Evolutionary conservation across 495 filamentous ascomycete genomes (phyloP).

Genomic region (Aspergillus ellipticus): DNA sequence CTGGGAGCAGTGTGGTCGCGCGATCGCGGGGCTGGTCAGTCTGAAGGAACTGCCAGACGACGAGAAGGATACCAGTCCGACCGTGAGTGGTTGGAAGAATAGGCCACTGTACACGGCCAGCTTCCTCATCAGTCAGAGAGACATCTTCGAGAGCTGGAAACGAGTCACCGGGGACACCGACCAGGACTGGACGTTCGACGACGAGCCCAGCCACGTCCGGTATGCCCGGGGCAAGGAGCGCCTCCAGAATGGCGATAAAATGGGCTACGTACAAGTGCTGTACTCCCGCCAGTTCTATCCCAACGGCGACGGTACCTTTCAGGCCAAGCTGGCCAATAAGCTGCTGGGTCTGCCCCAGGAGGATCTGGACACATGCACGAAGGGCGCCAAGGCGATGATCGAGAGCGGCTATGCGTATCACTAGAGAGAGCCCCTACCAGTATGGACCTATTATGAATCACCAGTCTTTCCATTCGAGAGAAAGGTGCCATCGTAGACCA

Average conservation of each 20-base stretch:
- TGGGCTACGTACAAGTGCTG: slow-evolving; percentile 48
- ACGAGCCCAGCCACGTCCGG: slow-evolving; percentile 40
- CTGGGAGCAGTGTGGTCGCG: slow-evolving; percentile 43
- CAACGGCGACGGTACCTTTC: slow-evolving; percentile 34
- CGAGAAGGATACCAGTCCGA: slow-evolving; percentile 35
- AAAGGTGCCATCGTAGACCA: too few relatives aligned
- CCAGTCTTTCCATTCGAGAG: too few relatives aligned
- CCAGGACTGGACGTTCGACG: slow-evolving; percentile 52
- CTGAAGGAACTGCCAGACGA: slow-evolving; percentile 48
- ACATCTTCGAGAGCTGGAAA: slow-evolving; percentile 52
- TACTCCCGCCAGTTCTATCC: slow-evolving; percentile 51
- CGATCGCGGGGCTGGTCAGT: slow-evolving; percentile 41
- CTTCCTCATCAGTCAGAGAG: slow-evolving; percentile 49
- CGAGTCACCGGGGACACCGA: slow-evolving; percentile 48
- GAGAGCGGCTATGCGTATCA: neutral
- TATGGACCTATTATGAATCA: too few relatives aligned
- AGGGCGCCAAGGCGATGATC: neutral
- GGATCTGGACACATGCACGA: slow-evolving; percentile 46
- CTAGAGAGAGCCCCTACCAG: neutral
- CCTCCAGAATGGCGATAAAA: slow-evolving; percentile 40
- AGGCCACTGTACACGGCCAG: slow-evolving; percentile 40
- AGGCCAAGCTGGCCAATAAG: slow-evolving; percentile 41
- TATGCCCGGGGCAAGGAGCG: slow-evolving; percentile 40
- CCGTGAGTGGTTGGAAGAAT: slow-evolving; percentile 37
- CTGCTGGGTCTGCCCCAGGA: slow-evolving; percentile 52